Evolutionary conservation across 2,329 filamentous ascomycete species (phyloP).

Genomic region (Hymenoscyphus salicellus): DNA sequence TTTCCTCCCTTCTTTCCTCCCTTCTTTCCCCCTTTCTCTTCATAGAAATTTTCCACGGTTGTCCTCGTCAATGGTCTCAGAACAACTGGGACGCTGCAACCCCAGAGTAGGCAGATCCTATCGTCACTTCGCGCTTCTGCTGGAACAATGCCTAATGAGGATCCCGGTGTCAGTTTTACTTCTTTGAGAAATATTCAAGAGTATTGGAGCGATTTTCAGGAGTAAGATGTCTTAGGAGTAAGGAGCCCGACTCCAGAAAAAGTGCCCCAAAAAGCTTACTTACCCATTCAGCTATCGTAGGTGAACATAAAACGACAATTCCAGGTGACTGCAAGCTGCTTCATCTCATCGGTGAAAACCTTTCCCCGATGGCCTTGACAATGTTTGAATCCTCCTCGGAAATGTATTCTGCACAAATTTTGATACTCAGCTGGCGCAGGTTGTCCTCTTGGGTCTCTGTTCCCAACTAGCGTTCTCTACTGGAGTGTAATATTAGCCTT

Average conservation of each 20-base stretch:
- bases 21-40: too few relatives aligned
- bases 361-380: not conserved
- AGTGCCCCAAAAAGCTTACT: too few relatives aligned
- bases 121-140: not conserved
- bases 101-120: conserved; percentile 5
- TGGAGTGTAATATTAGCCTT: not conserved
- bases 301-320: not conserved
- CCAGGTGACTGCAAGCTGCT: not conserved
- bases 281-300: not conserved
- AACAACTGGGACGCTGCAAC: conserved; percentile 4
- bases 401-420: not conserved
- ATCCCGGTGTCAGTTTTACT: too few relatives aligned
- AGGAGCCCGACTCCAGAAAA: too few relatives aligned
- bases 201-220: too few relatives aligned
- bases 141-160: not conserved
- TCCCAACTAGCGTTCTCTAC: not conserved
- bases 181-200: too few relatives aligned
- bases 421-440: not conserved
- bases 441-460: not conserved
- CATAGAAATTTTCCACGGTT: too few relatives aligned
- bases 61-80: not conserved
- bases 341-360: not conserved
- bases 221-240: too few relatives aligned
- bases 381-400: not conserved
- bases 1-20: not conserved